A percentile compares a stretch with the other conserved stretches of the same genome.
phyloP scores from a whole-genome alignment of 1,284 basidiomycete species.

The Leccinum fallax region DNA sequence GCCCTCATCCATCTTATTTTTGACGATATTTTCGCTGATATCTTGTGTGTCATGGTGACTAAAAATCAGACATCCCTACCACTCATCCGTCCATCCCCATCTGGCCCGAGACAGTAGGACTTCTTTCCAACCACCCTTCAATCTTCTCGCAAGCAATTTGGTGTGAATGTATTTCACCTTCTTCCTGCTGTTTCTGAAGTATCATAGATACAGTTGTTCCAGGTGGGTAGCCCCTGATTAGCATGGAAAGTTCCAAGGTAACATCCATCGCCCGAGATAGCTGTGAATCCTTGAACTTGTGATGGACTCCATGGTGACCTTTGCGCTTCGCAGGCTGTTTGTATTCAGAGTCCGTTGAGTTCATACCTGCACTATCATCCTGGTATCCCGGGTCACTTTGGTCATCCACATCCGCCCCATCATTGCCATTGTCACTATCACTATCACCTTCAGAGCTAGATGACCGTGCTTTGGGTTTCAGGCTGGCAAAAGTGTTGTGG shows the following conservation, averaged over 20 bases:
- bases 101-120: not conserved
- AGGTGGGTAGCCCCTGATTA: not conserved
- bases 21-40: constrained; percentile 11
- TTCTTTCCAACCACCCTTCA: not conserved
- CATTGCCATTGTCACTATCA: no score
- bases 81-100: not conserved
- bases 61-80: no score
- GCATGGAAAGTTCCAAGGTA: not conserved
- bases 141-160: not conserved
- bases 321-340: not conserved
- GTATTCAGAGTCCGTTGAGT: not conserved
- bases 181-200: not conserved
- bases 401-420: not conserved
- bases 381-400: not conserved
- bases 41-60: not conserved
- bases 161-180: not conserved
- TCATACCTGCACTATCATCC: not conserved
- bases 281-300: not conserved
- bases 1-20: constrained; percentile 6
- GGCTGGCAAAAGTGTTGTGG: not conserved
- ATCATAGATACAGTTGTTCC: not conserved
- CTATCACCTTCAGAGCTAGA: not conserved
- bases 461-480: not conserved
- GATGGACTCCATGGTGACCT: not conserved
- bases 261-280: not conserved